phyloP scores from a whole-genome alignment of 768 basidiomycete species.

The Suillus clintonianus region DNA sequence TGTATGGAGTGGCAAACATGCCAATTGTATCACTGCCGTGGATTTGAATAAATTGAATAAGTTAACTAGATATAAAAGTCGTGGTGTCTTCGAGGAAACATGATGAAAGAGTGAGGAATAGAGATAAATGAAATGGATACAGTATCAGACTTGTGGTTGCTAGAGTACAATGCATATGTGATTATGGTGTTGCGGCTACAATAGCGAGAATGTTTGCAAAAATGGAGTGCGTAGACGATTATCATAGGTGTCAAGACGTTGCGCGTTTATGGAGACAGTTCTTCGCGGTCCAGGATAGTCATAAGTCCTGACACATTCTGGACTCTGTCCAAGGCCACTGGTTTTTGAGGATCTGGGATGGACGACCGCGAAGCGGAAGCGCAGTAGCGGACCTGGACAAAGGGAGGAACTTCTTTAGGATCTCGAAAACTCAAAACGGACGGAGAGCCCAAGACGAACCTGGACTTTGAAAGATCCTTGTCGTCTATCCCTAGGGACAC shows the following conservation, averaged over 20 bases:
- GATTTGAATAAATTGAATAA: not conserved
- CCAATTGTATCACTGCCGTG: not conserved
- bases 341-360: constrained; percentile 55
- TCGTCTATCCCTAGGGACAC: constrained; percentile 48
- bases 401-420: not conserved
- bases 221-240: not conserved
- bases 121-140: not conserved
- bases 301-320: constrained; percentile 71
- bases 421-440: not conserved
- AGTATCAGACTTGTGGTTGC: not conserved
- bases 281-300: constrained; percentile 60
- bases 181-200: not conserved
- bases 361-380: constrained; percentile 59
- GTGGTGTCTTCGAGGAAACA: not conserved
- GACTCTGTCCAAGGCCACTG: constrained; percentile 62
- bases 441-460: constrained; percentile 37
- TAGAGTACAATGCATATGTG: constrained; percentile 5
- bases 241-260: constrained; percentile 9
- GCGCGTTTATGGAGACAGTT: constrained; percentile 11
- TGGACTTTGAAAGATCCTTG: constrained; percentile 61
- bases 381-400: constrained; percentile 57
- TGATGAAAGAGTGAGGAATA: not conserved
- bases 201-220: not conserved
- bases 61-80: not conserved
- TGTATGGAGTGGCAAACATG: no score